Percentiles rank a stretch among this genome's conserved stretches.
phyloP scores from a whole-genome alignment of 192 early-diverging fungal species.

The Oehlia diaphana region DNA sequence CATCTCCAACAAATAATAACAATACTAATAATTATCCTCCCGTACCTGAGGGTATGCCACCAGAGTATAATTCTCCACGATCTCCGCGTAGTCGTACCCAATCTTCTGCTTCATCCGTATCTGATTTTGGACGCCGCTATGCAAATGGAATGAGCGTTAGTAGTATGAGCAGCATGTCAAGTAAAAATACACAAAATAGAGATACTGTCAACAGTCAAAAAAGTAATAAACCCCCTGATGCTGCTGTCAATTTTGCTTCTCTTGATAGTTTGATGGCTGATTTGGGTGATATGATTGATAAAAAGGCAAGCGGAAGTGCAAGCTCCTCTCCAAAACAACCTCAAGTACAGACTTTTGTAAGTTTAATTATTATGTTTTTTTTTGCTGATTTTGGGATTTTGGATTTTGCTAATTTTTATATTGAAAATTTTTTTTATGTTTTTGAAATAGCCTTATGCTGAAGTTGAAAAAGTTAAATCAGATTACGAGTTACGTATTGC shows the following conservation, averaged over 20 bases:
- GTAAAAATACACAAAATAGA: slow-evolving; percentile 14
- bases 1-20: neutral
- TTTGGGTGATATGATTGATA: slow-evolving; percentile 58
- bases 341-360: neutral
- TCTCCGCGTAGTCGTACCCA: slow-evolving; percentile 26
- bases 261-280: slow-evolving; percentile 79
- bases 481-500: slow-evolving; percentile 67
- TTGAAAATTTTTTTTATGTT: too few relatives aligned
- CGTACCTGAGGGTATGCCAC: slow-evolving; percentile 9
- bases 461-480: slow-evolving; percentile 47
- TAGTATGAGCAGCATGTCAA: slow-evolving; percentile 28
- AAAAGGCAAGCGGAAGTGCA: slow-evolving; percentile 1
- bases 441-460: slow-evolving; percentile 19
- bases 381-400: too few relatives aligned
- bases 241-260: slow-evolving; percentile 53
- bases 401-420: too few relatives aligned
- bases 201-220: slow-evolving; percentile 24
- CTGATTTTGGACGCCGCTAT: slow-evolving; percentile 25
- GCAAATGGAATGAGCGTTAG: slow-evolving; percentile 31
- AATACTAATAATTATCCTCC: slow-evolving; percentile 18
- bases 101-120: slow-evolving; percentile 24
- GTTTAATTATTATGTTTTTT: slow-evolving; percentile 9
- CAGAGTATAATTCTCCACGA: slow-evolving; percentile 17
- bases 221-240: slow-evolving; percentile 15
- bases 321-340: neutral